phyloP scores from a whole-genome alignment of 176 grass and related monocot species.

The Themeda triandra region DNA sequence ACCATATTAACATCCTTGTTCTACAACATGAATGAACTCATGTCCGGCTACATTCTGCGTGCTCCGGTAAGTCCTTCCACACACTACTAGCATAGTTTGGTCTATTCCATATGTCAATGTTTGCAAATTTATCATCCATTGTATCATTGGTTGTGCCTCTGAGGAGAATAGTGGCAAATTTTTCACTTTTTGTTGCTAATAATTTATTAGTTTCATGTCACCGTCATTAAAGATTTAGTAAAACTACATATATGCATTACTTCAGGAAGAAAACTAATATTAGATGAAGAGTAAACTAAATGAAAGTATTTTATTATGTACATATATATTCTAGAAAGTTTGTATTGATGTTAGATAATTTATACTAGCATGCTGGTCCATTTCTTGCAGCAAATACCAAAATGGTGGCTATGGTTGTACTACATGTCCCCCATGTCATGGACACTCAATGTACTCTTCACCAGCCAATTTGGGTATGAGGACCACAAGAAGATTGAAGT shows the following conservation, averaged over 20 bases:
- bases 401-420: slow-evolving; percentile 90
- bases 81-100: background rate
- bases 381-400: slow-evolving; percentile 70
- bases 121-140: background rate
- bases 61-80: slow-evolving; percentile 40
- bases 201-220: background rate
- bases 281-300: background rate
- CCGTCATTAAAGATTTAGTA: background rate
- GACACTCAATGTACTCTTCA: slow-evolving; percentile 66
- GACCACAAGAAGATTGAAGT: slow-evolving; percentile 1
- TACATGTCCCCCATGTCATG: slow-evolving; percentile 56
- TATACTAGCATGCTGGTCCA: no score
- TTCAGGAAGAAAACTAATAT: background rate
- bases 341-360: background rate
- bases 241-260: background rate
- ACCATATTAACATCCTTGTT: slow-evolving; percentile 55
- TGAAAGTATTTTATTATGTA: background rate
- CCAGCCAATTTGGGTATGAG: slow-evolving; percentile 60
- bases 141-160: background rate
- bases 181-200: background rate
- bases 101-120: background rate
- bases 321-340: background rate
- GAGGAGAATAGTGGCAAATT: no score
- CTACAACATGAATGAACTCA: slow-evolving; percentile 54
- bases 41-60: slow-evolving; percentile 64